These are phyloP conservation scores for Penicillium pulvis DNA, from an alignment of 495 filamentous ascomycete genomes.

Conservation along the genomic window DNA sequence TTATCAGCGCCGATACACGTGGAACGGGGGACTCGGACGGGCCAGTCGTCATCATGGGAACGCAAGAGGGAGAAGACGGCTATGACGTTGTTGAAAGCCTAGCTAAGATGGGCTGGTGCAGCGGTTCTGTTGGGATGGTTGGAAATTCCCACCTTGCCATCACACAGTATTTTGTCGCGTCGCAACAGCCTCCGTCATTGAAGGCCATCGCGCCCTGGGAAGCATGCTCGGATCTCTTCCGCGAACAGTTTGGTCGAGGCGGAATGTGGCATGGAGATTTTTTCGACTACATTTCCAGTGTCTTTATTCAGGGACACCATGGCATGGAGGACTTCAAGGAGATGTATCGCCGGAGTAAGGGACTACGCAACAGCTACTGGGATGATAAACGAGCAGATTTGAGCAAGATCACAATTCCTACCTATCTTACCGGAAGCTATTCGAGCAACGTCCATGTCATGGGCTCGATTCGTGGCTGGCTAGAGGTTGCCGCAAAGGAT, in stretches of 20 bases:
- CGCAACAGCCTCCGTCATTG: slow-evolving; percentile 37
- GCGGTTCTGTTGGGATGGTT: slow-evolving; percentile 32
- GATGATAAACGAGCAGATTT: slow-evolving; percentile 26
- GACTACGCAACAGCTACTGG: slow-evolving; percentile 24
- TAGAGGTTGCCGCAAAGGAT: slow-evolving; percentile 20
- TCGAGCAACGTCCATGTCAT: slow-evolving; percentile 37
- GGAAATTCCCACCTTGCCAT: slow-evolving; percentile 32
- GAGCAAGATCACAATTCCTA: slow-evolving; percentile 23
- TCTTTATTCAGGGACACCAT: slow-evolving; percentile 24
- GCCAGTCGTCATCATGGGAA: slow-evolving; percentile 34
- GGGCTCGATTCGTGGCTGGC: slow-evolving; percentile 40
- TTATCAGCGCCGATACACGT: slow-evolving; percentile 43
- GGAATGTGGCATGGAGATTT: slow-evolving; percentile 44
- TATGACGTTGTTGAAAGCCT: slow-evolving; percentile 24
- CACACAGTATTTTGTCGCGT: slow-evolving; percentile 42
- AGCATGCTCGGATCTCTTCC: slow-evolving; percentile 40
- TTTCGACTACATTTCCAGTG: slow-evolving; percentile 14
- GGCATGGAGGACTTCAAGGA: slow-evolving; percentile 26
- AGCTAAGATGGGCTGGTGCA: slow-evolving; percentile 25
- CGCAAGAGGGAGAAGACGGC: slow-evolving; percentile 37
- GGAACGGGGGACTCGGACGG: slow-evolving; percentile 41
- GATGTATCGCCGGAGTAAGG: slow-evolving; percentile 19
- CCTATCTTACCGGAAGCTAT: slow-evolving; percentile 27
- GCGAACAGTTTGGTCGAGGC: slow-evolving; percentile 38
- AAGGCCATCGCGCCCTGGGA: slow-evolving; percentile 47